Conservation (phyloP, 768 basidiomycete species). For the Phallus indusiatus region DNA sequence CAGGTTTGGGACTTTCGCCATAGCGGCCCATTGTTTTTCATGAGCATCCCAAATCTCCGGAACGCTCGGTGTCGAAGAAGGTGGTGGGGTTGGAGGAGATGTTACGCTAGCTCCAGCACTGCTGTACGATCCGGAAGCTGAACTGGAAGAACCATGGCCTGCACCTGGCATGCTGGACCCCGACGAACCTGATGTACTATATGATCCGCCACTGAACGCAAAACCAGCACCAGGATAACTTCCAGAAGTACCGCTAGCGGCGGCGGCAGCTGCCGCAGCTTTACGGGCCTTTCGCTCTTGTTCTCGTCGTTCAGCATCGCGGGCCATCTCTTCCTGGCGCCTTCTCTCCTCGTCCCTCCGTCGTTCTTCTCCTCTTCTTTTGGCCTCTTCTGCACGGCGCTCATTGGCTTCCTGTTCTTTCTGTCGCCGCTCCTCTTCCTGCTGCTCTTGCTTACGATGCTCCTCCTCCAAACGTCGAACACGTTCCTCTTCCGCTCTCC, state of each 20-base stretch:
- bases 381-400: slow-evolving; percentile 8
- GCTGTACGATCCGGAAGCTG: neutral
- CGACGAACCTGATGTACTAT: slow-evolving; percentile 10
- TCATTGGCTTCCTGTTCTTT: slow-evolving; percentile 7
- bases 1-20: slow-evolving; percentile 29
- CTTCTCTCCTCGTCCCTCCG: slow-evolving; percentile 10
- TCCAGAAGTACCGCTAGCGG: neutral
- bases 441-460: slow-evolving; percentile 1
- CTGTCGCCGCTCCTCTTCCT: neutral
- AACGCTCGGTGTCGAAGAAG: slow-evolving; percentile 4
- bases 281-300: slow-evolving; percentile 5
- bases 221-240: neutral
- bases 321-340: slow-evolving; percentile 11
- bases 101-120: neutral
- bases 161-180: neutral
- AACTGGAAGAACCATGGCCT: neutral
- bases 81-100: neutral
- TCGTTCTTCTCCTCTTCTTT: neutral
- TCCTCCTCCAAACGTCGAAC: slow-evolving; percentile 1
- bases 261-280: neutral
- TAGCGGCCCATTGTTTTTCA: slow-evolving; percentile 12
- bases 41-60: slow-evolving; percentile 11
- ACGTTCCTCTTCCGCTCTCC: slow-evolving; percentile 44
- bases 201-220: neutral
- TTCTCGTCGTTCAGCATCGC: slow-evolving; percentile 4